Evolutionary conservation across 2,329 filamentous ascomycete genomes (phyloP), one percentile per base, ranked within the genome.

Genomic region (Hypoxylon sp.): DNA sequence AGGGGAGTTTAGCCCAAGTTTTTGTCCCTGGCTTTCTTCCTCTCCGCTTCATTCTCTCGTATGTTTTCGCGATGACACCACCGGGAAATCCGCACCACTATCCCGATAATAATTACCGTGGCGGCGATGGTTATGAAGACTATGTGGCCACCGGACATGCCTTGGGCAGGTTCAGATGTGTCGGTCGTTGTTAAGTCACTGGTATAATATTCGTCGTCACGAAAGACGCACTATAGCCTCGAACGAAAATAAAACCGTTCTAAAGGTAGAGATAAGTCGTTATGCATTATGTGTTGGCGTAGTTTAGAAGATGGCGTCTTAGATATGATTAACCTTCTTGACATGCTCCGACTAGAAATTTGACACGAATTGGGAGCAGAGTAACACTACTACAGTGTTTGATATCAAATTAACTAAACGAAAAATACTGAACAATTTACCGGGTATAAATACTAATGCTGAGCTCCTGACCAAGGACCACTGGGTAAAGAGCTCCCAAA

Each of bases 371-470:
- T 21, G 23, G 21, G 45, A 23, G 4, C 45, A 32, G 32, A 23
- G 11, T 19, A 32, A 45, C 4, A 46, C n/a, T 49, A 25, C 1
- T 49, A 25, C 1, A 38, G 21, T 23, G 7, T 19, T 17, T 7
- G 3, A 36, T 28, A 19, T 46, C 19, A 30, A 49, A 38, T 17
- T 17, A 14, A 49, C 5, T 25, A 45, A 41, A 17, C 19, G 3
- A 51, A 11, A 32, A 23, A 10, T 5, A 49, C 23, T 59, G 5
- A 4, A 13, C 23, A 46, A 43, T 60, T 17, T 19, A 52, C 36
- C 25, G 57, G 57, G 57, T 60, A 60, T 60, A 60, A 36, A 3
- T 30, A 32, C 38, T 56, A 25, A 43, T 45, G 14, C 23, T 23
- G 36, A 45, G 38, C n/a, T 28, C 19, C 52, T 19, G 5, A 52